Evolutionary conservation across 257 asterid genomes (phyloP).

Genomic region (Marsdenia floribunda): DNA sequence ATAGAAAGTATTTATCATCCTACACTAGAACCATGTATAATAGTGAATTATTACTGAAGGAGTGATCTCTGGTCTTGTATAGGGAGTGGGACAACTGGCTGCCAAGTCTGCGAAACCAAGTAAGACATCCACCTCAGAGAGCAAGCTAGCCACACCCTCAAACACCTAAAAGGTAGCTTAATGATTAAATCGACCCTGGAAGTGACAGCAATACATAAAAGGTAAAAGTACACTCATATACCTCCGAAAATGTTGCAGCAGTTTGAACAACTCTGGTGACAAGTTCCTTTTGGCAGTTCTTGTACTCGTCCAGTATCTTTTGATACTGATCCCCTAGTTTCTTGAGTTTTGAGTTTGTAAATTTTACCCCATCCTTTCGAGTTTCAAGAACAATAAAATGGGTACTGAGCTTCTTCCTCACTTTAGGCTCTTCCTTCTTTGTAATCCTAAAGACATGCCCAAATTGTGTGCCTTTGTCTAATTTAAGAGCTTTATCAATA

Average conservation of each 20-base stretch:
- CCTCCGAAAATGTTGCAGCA: constrained; percentile 82
- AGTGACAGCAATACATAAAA: constrained; percentile 5
- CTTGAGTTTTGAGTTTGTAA: constrained; percentile 84
- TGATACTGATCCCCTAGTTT: constrained; percentile 78
- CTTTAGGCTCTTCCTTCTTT: constrained; percentile 97
- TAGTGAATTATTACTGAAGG: constrained; percentile 49
- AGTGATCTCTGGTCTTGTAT: constrained; percentile 76
- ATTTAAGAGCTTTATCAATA: constrained; percentile 73
- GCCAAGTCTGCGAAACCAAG: constrained; percentile 98
- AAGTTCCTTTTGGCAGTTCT: constrained; percentile 85
- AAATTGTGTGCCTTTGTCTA: constrained; percentile 87
- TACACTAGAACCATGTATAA: constrained; percentile 11
- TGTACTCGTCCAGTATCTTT: constrained; percentile 83
- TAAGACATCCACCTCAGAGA: constrained; percentile 91
- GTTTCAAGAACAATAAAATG: constrained; percentile 90
- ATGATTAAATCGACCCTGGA: constrained; percentile 3
- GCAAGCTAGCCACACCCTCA: constrained; percentile 62
- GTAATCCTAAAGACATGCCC: constrained; percentile 95
- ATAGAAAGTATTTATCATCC: not conserved
- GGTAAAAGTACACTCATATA: constrained; percentile 21
- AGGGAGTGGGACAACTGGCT: constrained; percentile 73
- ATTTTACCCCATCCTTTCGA: constrained; percentile 94
- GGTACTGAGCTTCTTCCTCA: constrained; percentile 84
- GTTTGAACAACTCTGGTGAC: constrained; percentile 88
- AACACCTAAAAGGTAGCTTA: constrained; percentile 54